Percentiles rank a stretch among this genome's conserved stretches.
Evolutionary conservation across 176 grass and related monocot species (phyloP).

Genomic region (Thalia dealbata): DNA sequence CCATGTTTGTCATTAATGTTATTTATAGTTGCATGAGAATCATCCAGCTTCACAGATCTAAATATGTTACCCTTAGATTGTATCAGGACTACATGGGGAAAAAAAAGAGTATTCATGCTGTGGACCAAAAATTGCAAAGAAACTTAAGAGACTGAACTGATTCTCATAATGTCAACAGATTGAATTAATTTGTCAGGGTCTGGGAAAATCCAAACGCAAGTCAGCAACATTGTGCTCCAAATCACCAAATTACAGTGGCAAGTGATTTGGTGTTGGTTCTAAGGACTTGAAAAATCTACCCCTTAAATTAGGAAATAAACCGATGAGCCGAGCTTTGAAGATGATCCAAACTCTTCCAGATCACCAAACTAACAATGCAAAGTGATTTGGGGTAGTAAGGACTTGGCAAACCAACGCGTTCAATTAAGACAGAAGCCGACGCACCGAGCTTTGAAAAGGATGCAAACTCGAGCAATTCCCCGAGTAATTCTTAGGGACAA

Average conservation of each 20-base stretch:
- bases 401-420: background rate
- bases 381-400: background rate
- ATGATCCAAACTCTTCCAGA: background rate
- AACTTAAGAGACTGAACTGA: background rate
- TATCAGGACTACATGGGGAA: background rate
- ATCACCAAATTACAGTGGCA: background rate
- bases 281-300: background rate
- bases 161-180: background rate
- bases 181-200: background rate
- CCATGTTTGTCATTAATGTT: background rate
- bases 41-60: background rate
- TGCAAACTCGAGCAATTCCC: background rate
- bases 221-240: background rate
- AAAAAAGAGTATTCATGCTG: background rate
- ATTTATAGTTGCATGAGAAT: background rate
- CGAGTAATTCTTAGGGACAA: background rate
- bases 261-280: background rate
- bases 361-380: no score
- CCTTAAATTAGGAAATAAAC: background rate
- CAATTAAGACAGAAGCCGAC: background rate
- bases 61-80: background rate
- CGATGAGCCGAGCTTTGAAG: background rate
- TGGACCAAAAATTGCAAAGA: background rate
- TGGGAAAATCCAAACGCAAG: background rate
- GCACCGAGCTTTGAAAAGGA: background rate